Conservation (phyloP, 1,284 basidiomycete genomes). For the Tylopilus sp. region DNA sequence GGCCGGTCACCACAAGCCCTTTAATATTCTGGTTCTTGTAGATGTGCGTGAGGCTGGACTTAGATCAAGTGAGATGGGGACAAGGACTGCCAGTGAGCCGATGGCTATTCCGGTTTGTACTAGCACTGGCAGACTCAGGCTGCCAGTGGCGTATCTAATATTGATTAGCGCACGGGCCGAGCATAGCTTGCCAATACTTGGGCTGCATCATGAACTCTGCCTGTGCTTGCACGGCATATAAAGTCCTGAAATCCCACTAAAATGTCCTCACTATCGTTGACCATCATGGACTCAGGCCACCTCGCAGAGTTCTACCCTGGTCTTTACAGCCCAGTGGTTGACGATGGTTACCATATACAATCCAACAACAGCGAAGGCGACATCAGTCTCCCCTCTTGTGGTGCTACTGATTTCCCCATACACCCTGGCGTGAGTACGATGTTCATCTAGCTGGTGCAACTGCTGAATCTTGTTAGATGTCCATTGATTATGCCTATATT, state of each 20-base stretch:
- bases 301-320: conserved; percentile 21
- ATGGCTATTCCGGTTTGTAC: too few species aligned
- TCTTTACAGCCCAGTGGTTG: neutral
- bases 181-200: too few species aligned
- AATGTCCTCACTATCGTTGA: neutral
- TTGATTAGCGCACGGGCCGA: too few species aligned
- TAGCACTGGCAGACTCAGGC: too few species aligned
- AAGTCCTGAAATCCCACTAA: conserved; percentile 3
- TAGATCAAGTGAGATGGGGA: too few species aligned
- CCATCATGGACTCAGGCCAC: conserved; percentile 27
- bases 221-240: too few species aligned
- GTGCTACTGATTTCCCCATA: conserved; percentile 1
- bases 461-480: conserved; percentile 22
- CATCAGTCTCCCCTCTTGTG: neutral
- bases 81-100: too few species aligned
- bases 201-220: too few species aligned
- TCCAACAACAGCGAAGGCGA: conserved; percentile 7
- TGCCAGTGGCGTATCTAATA: too few species aligned
- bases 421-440: conserved; percentile 24
- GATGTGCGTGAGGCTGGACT: too few species aligned
- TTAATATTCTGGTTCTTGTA: too few species aligned
- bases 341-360: neutral
- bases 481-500: neutral
- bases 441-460: neutral
- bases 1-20: too few species aligned